Evolutionary conservation across 176 grass and related monocot genomes (phyloP), one percentile per base, ranked within the genome.

Genomic region (Aegilops sharonensis): DNA sequence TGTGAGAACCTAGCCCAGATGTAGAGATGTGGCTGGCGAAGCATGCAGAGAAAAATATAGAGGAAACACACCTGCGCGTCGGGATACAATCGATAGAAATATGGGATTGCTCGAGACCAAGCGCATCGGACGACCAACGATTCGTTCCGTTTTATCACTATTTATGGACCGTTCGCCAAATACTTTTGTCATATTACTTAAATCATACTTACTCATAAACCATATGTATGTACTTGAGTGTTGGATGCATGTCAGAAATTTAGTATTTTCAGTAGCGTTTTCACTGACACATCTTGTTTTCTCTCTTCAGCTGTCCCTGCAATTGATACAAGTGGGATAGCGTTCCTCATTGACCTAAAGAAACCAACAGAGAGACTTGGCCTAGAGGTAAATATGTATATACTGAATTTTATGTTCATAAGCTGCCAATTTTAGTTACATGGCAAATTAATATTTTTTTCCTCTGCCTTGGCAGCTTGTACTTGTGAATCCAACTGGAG

Each of bases 251-350:
- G 17, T 47, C 18, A 39, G 8, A 23, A 30, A 30, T 77, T 43
- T 43, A 65, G 14, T 74, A 66, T 9, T 77, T 75, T 64, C 6
- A 27, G 13, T 31, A 71, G 2, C 43, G 59, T 56, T 29, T 56
- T 83, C 29, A 60, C 15, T 66, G 45, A 91, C 66, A 75, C 20
- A 21, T 43, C 23, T 18, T 54, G 2, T 34, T 34, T 34, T 34
- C 30, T 43, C 29, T 17, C 78, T 73, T 82, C 75, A 98, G 96
- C 78, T 87, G 93, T 95, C 23, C 79, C 90, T 74, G 79, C 88
- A 64, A 85, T 95, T 20, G 96, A 98, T 48, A 98, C 93, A 78
- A 98, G 91, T 66, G 96, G 96, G 37, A 70, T 95, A 85, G 92
- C 93, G 8, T 95, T 95, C 29, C 83, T 98, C 25, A 82, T 91